phyloP scores from a whole-genome alignment of 2,329 filamentous ascomycete species.

The Cercospora sp. region DNA sequence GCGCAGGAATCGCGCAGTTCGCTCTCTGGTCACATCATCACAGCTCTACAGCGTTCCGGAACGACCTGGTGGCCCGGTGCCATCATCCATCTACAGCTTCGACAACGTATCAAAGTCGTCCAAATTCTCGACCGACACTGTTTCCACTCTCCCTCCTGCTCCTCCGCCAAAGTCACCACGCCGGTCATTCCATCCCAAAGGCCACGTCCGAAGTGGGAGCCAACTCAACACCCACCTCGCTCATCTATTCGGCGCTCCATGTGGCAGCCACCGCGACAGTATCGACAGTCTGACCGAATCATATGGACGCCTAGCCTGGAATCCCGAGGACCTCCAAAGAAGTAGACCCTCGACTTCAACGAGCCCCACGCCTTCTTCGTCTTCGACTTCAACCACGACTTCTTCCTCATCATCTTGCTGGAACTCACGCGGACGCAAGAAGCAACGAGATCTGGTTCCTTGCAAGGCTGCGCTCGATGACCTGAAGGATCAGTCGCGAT shows the following conservation, averaged over 20 bases:
- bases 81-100: constrained; percentile 3
- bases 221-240: constrained; percentile 12
- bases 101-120: not conserved
- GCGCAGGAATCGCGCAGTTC: constrained; percentile 2
- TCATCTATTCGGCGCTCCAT: constrained; percentile 7
- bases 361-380: not conserved
- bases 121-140: not conserved
- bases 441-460: not conserved
- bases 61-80: not conserved
- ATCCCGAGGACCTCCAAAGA: not conserved
- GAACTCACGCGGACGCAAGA: not conserved
- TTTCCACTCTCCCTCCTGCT: not conserved
- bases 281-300: not conserved
- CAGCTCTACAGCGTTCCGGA: constrained; percentile 12
- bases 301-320: constrained; percentile 9
- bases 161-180: not conserved
- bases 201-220: not conserved
- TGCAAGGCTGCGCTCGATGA: not conserved
- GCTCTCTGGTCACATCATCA: constrained; percentile 7
- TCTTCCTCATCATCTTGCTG: not conserved
- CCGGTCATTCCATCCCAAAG: not conserved
- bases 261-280: not conserved
- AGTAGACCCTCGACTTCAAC: not conserved
- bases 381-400: not conserved
- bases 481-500: not conserved